A percentile compares a stretch with the other conserved stretches of the same genome.
Evolutionary conservation across 257 asterid genomes (phyloP).

Genomic region (Oldenlandia corymbosa): DNA sequence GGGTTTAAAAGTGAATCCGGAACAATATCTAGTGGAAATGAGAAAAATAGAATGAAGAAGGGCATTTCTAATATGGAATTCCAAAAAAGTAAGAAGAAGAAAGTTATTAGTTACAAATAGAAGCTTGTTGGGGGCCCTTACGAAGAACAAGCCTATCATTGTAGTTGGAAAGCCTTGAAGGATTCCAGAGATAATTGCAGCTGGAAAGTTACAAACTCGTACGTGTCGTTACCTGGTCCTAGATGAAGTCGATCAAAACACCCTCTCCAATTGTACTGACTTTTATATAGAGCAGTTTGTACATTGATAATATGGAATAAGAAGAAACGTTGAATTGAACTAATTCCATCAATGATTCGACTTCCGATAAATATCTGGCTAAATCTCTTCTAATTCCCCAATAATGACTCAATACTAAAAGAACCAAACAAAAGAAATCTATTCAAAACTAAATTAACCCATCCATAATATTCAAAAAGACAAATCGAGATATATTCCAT

Average conservation of each 20-base stretch:
- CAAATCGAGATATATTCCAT: no score
- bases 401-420: no score
- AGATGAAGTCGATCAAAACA: slow-evolving; percentile 94
- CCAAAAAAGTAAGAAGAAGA: slow-evolving; percentile 46
- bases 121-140: slow-evolving; percentile 51
- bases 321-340: no score
- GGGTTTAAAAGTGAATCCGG: slow-evolving; percentile 45
- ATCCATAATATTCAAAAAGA: no score
- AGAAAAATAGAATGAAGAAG: slow-evolving; percentile 41
- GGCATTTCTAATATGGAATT: slow-evolving; percentile 60
- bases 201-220: slow-evolving; percentile 93
- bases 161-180: slow-evolving; percentile 97
- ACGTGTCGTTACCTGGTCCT: slow-evolving; percentile 69
- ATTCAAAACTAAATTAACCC: no score
- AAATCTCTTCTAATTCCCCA: no score
- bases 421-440: no score
- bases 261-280: no score
- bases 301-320: no score
- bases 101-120: slow-evolving; percentile 25
- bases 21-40: slow-evolving; percentile 31
- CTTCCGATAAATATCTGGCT: no score
- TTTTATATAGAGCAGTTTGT: no score
- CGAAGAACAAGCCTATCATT: slow-evolving; percentile 76
- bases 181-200: slow-evolving; percentile 79
- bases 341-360: no score